These are phyloP conservation scores for Chaetomiaceae sp. DNA, from an alignment of 2,329 filamentous ascomycete species.

Conservation along the genomic window DNA sequence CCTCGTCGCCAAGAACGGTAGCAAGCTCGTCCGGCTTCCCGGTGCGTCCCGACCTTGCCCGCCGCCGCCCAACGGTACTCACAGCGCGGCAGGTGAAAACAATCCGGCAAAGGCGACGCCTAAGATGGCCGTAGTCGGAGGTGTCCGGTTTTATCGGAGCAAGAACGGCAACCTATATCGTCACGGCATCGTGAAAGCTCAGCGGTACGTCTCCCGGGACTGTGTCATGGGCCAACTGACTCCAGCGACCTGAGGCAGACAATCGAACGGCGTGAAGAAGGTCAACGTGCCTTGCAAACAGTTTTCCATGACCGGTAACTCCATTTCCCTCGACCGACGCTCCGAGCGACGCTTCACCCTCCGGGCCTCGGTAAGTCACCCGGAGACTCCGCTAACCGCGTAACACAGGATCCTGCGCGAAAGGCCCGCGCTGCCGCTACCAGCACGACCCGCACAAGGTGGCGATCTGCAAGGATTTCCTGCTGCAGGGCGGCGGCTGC, in stretches of 20 bases:
- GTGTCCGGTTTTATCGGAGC: slow-evolving; percentile 77
- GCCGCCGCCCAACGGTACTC: slow-evolving; percentile 28
- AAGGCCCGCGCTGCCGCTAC: slow-evolving; percentile 73
- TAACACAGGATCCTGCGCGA: slow-evolving; percentile 74
- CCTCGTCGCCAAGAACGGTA: slow-evolving; percentile 66
- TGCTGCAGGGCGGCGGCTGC: slow-evolving; percentile 76
- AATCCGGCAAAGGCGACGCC: slow-evolving; percentile 63
- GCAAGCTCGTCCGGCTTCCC: slow-evolving; percentile 69
- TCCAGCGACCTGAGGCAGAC: slow-evolving; percentile 35
- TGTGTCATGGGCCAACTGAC: slow-evolving; percentile 32
- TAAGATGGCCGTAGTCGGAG: slow-evolving; percentile 64
- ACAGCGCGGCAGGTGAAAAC: slow-evolving; percentile 43
- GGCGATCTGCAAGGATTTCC: slow-evolving; percentile 81
- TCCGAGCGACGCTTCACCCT: slow-evolving; percentile 22
- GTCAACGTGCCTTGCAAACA: slow-evolving; percentile 66
- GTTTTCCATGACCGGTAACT: slow-evolving; percentile 64
- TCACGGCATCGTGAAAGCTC: slow-evolving; percentile 65
- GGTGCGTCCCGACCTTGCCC: slow-evolving; percentile 46
- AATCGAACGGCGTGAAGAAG: slow-evolving; percentile 56
- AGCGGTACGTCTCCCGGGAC: slow-evolving; percentile 54
- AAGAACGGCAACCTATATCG: slow-evolving; percentile 84
- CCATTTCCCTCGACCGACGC: slow-evolving; percentile 34
- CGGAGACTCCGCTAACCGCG: slow-evolving; percentile 24
- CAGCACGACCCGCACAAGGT: slow-evolving; percentile 81
- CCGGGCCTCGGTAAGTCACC: slow-evolving; percentile 34